These are phyloP conservation scores for Aphanomyces cochlioides DNA, from an alignment of 352 stramenopile species.

Conservation along the genomic window DNA sequence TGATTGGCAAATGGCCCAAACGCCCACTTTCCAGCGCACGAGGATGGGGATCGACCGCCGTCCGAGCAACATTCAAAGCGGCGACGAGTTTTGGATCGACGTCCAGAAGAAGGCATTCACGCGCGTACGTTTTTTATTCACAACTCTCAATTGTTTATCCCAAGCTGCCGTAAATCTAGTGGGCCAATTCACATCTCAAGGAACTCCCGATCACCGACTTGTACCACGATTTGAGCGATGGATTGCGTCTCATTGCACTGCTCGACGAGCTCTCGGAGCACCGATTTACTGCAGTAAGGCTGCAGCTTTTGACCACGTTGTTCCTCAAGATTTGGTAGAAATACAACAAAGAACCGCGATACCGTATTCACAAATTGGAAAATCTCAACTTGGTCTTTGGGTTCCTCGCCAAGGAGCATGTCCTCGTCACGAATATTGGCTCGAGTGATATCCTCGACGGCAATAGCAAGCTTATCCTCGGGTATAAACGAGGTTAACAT, in stretches of 20 bases:
- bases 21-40: neutral
- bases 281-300: constrained; percentile 72
- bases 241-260: constrained; percentile 81
- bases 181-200: constrained; percentile 88
- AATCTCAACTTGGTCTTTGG: constrained; percentile 89
- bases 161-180: constrained; percentile 42
- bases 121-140: constrained; percentile 44
- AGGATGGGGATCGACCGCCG: neutral
- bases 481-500: constrained; percentile 16
- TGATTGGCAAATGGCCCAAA: neutral
- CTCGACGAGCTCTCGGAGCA: constrained; percentile 86
- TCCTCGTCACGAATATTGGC: constrained; percentile 89
- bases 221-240: constrained; percentile 85
- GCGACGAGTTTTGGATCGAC: constrained; percentile 85
- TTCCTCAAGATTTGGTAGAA: constrained; percentile 46
- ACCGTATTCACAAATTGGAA: constrained; percentile 92
- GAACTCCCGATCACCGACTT: constrained; percentile 87
- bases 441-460: constrained; percentile 89
- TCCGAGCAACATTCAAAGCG: neutral
- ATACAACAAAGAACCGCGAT: constrained; percentile 90
- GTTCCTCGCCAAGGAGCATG: constrained; percentile 84
- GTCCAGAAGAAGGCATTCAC: constrained; percentile 92
- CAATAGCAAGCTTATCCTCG: constrained; percentile 89
- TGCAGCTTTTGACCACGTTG: constrained; percentile 21
- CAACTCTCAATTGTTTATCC: no score